A percentile compares a stretch with the other conserved stretches of the same genome.
Conservation (phyloP, 2,329 filamentous ascomycete species). For the Talaromyces sp. region DNA sequence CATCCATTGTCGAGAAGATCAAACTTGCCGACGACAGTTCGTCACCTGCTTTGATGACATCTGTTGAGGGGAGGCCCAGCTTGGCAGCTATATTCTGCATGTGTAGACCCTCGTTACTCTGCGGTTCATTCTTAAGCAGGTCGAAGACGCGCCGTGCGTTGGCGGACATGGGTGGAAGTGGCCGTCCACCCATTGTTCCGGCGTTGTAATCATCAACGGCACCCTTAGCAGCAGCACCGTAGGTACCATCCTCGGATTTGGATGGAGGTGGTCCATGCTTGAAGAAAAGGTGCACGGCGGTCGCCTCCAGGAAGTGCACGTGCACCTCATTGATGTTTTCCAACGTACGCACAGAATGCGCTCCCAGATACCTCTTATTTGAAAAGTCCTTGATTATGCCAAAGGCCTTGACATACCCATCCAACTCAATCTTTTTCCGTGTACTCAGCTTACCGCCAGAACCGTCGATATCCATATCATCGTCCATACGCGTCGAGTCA, state of each 20-base stretch:
- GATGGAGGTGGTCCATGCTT: slow-evolving; percentile 58
- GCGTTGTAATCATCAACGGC: slow-evolving; percentile 42
- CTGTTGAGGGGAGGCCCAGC: slow-evolving; percentile 60
- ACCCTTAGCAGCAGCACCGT: slow-evolving; percentile 27
- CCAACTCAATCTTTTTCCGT: slow-evolving; percentile 54
- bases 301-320: slow-evolving; percentile 86
- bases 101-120: slow-evolving; percentile 78
- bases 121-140: slow-evolving; percentile 60
- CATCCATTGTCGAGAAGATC: slow-evolving; percentile 89
- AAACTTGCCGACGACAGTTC: slow-evolving; percentile 69
- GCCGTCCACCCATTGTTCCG: slow-evolving; percentile 17
- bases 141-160: slow-evolving; percentile 66
- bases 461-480: slow-evolving; percentile 43
- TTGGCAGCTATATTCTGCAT: slow-evolving; percentile 67
- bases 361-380: slow-evolving; percentile 74
- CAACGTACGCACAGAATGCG: slow-evolving; percentile 74
- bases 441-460: slow-evolving; percentile 41
- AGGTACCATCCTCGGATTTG: slow-evolving; percentile 12
- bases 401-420: slow-evolving; percentile 79
- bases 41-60: slow-evolving; percentile 73
- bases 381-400: slow-evolving; percentile 80
- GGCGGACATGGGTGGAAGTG: slow-evolving; percentile 47
- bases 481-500: slow-evolving; percentile 35
- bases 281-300: slow-evolving; percentile 80
- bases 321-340: slow-evolving; percentile 86